These are phyloP conservation scores for Aspergillus affinis DNA, from an alignment of 495 filamentous ascomycete genomes.

Conservation along the genomic window DNA sequence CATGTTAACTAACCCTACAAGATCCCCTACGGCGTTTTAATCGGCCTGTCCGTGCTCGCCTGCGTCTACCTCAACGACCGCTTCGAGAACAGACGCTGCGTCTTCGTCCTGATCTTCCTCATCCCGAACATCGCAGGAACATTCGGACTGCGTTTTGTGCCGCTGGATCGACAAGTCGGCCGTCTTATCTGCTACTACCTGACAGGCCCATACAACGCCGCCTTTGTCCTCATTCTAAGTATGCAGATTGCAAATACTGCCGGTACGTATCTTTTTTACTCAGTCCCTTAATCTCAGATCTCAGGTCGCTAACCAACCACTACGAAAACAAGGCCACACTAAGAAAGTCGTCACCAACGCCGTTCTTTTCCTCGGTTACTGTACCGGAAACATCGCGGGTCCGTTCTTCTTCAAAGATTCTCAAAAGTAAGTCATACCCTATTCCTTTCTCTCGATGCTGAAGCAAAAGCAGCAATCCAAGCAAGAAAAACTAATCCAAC, in stretches of 20 bases:
- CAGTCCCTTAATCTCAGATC: neutral
- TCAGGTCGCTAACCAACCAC: neutral
- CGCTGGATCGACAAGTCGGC: constrained; percentile 43
- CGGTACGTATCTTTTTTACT: constrained; percentile 25
- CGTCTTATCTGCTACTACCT: constrained; percentile 58
- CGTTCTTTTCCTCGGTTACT: constrained; percentile 54
- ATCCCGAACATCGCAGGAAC: constrained; percentile 55
- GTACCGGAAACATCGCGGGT: constrained; percentile 54
- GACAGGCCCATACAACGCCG: constrained; percentile 60
- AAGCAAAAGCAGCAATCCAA: neutral
- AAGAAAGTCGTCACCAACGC: constrained; percentile 65
- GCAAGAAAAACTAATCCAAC: neutral
- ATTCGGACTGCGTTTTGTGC: constrained; percentile 56
- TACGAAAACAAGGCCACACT: constrained; percentile 46
- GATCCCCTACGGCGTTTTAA: constrained; percentile 59
- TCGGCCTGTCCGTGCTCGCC: constrained; percentile 54
- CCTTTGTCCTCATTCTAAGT: constrained; percentile 57
- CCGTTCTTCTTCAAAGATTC: constrained; percentile 62
- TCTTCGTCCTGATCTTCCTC: constrained; percentile 55
- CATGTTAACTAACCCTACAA: constrained; percentile 24
- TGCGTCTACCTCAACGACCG: constrained; percentile 60
- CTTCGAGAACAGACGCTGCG: constrained; percentile 54
- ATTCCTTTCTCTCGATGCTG: neutral
- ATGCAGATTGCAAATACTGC: constrained; percentile 58
- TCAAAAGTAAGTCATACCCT: constrained; percentile 39